phyloP scores from a whole-genome alignment of 805 yeast species.

The Yarrowia divulgata region DNA sequence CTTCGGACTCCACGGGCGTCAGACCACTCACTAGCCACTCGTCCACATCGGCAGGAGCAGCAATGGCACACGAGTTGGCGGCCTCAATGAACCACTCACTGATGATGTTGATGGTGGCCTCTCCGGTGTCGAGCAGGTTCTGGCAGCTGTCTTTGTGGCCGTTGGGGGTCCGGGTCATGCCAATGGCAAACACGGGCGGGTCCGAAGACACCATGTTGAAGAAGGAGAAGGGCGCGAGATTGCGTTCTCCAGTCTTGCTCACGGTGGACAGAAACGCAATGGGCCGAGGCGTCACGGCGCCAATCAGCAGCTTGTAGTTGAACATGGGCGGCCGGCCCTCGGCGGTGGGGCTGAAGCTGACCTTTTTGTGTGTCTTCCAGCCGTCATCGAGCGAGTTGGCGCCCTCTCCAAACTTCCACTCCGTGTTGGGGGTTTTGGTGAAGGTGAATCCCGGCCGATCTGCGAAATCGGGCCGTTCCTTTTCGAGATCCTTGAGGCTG shows the following conservation, averaged over 20 bases:
- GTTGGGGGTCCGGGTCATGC: constrained; percentile 55
- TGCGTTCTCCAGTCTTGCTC: constrained; percentile 54
- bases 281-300: constrained; percentile 67
- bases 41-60: constrained; percentile 58
- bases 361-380: constrained; percentile 57
- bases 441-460: constrained; percentile 41
- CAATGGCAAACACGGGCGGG: constrained; percentile 65
- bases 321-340: constrained; percentile 53
- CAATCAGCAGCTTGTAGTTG: constrained; percentile 61
- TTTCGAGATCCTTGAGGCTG: constrained; percentile 46
- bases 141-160: constrained; percentile 58
- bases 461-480: constrained; percentile 45
- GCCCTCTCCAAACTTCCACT: constrained; percentile 60
- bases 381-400: constrained; percentile 51
- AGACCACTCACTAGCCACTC: constrained; percentile 66
- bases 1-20: constrained; percentile 55
- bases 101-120: constrained; percentile 63
- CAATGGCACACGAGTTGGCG: constrained; percentile 59
- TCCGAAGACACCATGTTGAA: constrained; percentile 58
- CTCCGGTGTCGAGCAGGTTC: constrained; percentile 60
- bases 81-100: constrained; percentile 73
- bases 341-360: constrained; percentile 59
- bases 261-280: constrained; percentile 64
- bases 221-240: constrained; percentile 69
- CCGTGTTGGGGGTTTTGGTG: constrained; percentile 48